A percentile compares a stretch with the other conserved stretches of the same genome.
phyloP scores from a whole-genome alignment of 179 eudicot species.

The Beta corolliflora region DNA sequence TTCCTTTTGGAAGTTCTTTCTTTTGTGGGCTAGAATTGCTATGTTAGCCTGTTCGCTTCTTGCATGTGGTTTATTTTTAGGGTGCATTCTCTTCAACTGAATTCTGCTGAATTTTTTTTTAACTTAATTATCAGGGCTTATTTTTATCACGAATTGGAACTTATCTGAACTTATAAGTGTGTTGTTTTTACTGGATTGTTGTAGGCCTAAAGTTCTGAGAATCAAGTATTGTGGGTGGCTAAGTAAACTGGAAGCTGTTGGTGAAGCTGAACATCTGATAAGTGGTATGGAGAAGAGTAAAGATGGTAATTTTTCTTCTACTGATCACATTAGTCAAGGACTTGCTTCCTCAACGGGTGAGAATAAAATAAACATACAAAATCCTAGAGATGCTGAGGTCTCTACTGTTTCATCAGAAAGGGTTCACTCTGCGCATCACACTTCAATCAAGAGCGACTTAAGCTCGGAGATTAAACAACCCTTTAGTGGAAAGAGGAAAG shows the following conservation, averaged over 20 bases:
- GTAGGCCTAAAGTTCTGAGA: slow-evolving; percentile 1
- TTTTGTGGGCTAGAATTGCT: neutral
- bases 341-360: slow-evolving; percentile 29
- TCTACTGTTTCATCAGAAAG: slow-evolving; percentile 36
- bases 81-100: neutral
- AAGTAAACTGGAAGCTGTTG: neutral
- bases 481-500: slow-evolving; percentile 21
- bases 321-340: slow-evolving; percentile 22
- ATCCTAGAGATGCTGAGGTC: slow-evolving; percentile 33
- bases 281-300: slow-evolving; percentile 29
- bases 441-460: slow-evolving; percentile 39
- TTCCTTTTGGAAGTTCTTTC: neutral
- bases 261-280: slow-evolving; percentile 6
- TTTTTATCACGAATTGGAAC: too few relatives aligned
- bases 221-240: neutral
- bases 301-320: slow-evolving; percentile 28
- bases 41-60: neutral
- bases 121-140: too few relatives aligned
- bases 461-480: slow-evolving; percentile 33
- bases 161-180: neutral
- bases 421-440: slow-evolving; percentile 22
- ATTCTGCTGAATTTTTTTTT: too few relatives aligned
- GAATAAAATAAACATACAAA: slow-evolving; percentile 24
- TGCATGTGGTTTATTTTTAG: neutral
- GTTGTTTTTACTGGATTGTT: neutral